Evolutionary conservation across 305 asterid genomes (phyloP).

Genomic region (Fraxinus latifolia): DNA sequence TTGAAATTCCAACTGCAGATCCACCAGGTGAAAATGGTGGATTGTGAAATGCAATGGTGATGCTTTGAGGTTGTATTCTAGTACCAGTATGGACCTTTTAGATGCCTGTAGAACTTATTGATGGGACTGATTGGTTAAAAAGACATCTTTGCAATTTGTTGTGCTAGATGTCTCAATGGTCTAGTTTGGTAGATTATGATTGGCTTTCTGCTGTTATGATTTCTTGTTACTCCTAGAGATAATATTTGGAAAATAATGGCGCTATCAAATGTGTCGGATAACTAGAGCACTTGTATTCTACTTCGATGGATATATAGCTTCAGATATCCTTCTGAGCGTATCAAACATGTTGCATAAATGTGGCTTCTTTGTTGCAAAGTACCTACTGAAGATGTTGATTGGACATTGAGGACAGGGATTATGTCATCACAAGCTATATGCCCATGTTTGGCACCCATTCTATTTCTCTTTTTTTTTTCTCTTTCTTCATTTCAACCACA

Average conservation of each 20-base stretch:
- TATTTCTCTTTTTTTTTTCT: too few species aligned
- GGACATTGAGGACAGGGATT: neutral
- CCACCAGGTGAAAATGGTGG: neutral
- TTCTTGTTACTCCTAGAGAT: neutral
- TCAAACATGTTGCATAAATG: neutral
- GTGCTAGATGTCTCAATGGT: neutral
- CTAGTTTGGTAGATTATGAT: neutral
- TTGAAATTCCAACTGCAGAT: neutral
- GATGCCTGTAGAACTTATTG: neutral
- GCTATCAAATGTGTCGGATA: neutral
- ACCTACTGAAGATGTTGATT: constrained; percentile 1
- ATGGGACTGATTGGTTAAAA: neutral
- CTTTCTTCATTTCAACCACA: too few species aligned
- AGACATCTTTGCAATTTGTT: neutral
- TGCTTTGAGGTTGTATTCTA: neutral
- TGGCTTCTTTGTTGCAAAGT: neutral
- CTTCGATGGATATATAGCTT: neutral
- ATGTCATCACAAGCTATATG: neutral
- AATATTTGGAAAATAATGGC: neutral
- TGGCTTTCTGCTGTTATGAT: neutral
- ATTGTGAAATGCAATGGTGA: neutral
- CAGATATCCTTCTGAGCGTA: neutral
- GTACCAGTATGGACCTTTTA: neutral
- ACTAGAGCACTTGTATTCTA: neutral
- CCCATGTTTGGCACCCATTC: too few species aligned